Base-by-base conservation (phyloP, 495 filamentous ascomycete species). In the Neurospora pannonica region DNA sequence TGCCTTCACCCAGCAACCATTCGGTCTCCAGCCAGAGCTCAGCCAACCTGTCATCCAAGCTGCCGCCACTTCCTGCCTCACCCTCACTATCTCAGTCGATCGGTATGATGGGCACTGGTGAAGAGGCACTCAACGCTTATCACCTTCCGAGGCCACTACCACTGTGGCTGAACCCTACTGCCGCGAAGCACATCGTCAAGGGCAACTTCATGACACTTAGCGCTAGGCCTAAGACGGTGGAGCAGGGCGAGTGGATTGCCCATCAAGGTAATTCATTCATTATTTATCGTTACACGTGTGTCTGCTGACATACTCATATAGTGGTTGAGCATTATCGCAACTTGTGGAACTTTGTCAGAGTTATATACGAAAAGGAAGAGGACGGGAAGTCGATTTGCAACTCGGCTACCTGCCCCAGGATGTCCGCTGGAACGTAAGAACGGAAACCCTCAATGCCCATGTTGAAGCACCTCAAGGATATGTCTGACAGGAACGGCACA, bases 121-220 rank as follows among this genome's bases (percentile, higher is more conserved):
- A 91, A 70, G 90, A 87, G 37, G 74, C 83, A 17, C 78, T 87
- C 54, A 81, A 79, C 38, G 77, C 81, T 5, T 89, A 89, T 74
- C 87, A 86, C 70, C 83, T 89, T 5, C 91, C 82, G 9, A 77
- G 74, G 40, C 82, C 82, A 6, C 73, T 82, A 6, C 82, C 82
- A 4, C 38, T 83, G 40, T 84, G 82, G 82, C 75, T 84, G 11
- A 83, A 93, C 77, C 90, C 94, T 74, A 89, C 91, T 76, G 93
- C 94, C 79, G 90, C 92, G 60, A 91, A 90, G 77, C 88, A 97
- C 75, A 95, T 97, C 74, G 95, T 97, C 75, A 97, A 93, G 83
- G 95, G 95, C 62, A 98, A 97, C 83, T 97, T 97, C 81, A 93
- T 97, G 92, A 97, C 95, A 28, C 83, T 98, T 60, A 95, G 94